phyloP scores from a whole-genome alignment of 306 rosid genomes.

The Trifolium dubium region DNA sequence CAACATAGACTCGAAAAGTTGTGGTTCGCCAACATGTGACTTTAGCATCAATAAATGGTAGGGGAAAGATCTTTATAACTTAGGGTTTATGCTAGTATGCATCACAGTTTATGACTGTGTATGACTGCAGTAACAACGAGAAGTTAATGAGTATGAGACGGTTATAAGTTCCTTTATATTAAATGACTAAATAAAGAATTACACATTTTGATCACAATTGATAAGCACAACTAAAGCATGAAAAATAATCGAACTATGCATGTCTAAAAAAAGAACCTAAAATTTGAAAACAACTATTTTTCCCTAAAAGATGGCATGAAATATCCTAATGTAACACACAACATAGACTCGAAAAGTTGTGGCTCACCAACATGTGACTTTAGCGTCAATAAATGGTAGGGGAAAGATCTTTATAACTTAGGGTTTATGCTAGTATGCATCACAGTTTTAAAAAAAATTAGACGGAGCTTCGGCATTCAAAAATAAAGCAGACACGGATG shows the following conservation, averaged over 20 bases:
- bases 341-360: background rate
- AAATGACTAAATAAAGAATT: conserved; percentile 21
- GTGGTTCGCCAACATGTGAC: background rate
- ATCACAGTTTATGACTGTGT: conserved; percentile 46
- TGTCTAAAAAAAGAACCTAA: conserved; percentile 18
- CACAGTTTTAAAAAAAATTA: background rate
- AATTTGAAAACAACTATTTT: background rate
- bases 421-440: conserved; percentile 18
- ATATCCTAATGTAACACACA: background rate
- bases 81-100: conserved; percentile 12
- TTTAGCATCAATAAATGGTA: background rate
- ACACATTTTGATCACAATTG: conserved; percentile 7
- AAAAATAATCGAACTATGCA: conserved; percentile 15
- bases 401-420: background rate
- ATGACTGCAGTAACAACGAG: conserved; percentile 64
- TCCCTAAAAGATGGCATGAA: conserved; percentile 4
- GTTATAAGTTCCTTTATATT: conserved; percentile 37
- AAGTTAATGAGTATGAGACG: conserved; percentile 40
- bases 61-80: background rate
- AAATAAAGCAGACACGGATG: background rate
- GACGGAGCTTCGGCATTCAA: background rate
- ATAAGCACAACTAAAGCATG: conserved; percentile 25
- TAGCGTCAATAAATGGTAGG: background rate
- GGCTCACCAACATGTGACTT: background rate
- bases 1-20: background rate